Conservation (phyloP, 768 basidiomycete species). For the Clavaria fumosa region DNA sequence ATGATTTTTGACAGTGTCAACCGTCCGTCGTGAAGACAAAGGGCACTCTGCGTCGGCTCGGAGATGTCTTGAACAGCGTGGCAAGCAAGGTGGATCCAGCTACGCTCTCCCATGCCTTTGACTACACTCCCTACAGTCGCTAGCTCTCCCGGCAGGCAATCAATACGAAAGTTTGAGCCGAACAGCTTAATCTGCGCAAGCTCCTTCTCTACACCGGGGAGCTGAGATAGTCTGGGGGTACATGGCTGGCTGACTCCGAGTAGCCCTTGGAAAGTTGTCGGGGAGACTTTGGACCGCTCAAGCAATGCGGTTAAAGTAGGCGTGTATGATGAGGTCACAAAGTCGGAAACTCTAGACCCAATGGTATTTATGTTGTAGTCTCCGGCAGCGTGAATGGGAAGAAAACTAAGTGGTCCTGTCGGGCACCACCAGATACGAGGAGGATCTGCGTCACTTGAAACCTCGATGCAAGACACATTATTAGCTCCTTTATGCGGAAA, state of each 20-base stretch:
- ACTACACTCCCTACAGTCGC: conserved; percentile 10
- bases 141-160: conserved; percentile 4
- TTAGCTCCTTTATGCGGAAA: too few species aligned
- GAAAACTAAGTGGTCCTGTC: conserved; percentile 9
- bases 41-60: conserved; percentile 15
- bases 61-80: conserved; percentile 20
- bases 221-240: conserved; percentile 6
- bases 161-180: not conserved
- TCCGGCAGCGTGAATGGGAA: conserved; percentile 12
- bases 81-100: conserved; percentile 25
- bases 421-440: conserved; percentile 11
- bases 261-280: too few species aligned
- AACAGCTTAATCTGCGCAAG: conserved; percentile 6
- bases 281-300: too few species aligned
- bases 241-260: conserved; percentile 10
- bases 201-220: conserved; percentile 10
- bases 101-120: conserved; percentile 6
- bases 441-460: not conserved
- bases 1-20: conserved; percentile 15
- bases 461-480: too few species aligned
- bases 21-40: conserved; percentile 13
- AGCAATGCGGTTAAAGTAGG: conserved; percentile 7
- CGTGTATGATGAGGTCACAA: conserved; percentile 12
- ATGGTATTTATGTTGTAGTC: conserved; percentile 5
- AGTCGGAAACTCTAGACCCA: conserved; percentile 5